Percentiles rank a stretch among this genome's conserved stretches.
Conservation (phyloP, 495 filamentous ascomycete species). For the Penicillium bialowiezense region DNA sequence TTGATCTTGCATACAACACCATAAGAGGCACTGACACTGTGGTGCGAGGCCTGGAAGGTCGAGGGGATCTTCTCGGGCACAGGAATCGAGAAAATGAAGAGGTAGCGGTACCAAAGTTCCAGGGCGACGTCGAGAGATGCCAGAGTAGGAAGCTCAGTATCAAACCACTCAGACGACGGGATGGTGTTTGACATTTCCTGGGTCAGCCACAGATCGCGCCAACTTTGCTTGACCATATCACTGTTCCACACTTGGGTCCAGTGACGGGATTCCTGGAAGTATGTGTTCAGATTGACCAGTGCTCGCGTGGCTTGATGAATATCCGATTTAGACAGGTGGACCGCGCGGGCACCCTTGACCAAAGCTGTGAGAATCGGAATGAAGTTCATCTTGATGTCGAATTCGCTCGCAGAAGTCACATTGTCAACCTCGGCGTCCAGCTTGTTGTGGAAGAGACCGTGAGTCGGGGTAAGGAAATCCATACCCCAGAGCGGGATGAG, state of each 20-base stretch:
- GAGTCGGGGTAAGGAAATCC: slow-evolving; percentile 60
- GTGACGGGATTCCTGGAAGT: slow-evolving; percentile 58
- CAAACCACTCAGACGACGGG: slow-evolving; percentile 52
- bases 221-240: slow-evolving; percentile 56
- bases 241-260: slow-evolving; percentile 65
- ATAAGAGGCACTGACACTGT: slow-evolving; percentile 62
- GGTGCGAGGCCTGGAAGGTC: slow-evolving; percentile 68
- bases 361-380: slow-evolving; percentile 59
- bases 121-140: slow-evolving; percentile 54
- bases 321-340: slow-evolving; percentile 47
- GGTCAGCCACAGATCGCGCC: slow-evolving; percentile 60
- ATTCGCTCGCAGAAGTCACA: slow-evolving; percentile 48
- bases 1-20: slow-evolving; percentile 66
- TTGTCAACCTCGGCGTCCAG: slow-evolving; percentile 60
- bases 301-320: slow-evolving; percentile 56
- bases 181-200: slow-evolving; percentile 53
- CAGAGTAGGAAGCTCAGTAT: slow-evolving; percentile 58
- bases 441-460: slow-evolving; percentile 61
- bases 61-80: slow-evolving; percentile 60
- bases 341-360: slow-evolving; percentile 56
- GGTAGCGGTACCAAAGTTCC: slow-evolving; percentile 62
- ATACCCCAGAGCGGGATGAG: slow-evolving; percentile 66
- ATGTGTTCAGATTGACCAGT: slow-evolving; percentile 59
- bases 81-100: slow-evolving; percentile 68
- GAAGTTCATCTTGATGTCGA: slow-evolving; percentile 60